phyloP scores from a whole-genome alignment of 2,329 filamentous ascomycete genomes.

The Tolypocladium cylindrosporum region DNA sequence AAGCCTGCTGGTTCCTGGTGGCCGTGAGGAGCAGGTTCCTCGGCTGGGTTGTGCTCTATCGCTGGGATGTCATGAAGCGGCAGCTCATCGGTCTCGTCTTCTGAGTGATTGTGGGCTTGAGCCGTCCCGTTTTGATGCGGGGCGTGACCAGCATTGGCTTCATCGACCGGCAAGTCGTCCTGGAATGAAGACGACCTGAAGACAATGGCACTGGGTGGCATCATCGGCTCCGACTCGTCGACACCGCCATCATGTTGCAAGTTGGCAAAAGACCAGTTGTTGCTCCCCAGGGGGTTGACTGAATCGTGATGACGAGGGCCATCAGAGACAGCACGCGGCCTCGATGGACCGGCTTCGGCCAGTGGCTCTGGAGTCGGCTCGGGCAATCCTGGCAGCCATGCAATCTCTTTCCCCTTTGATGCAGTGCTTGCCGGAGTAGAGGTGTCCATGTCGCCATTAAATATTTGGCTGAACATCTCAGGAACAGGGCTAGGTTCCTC shows the following conservation, averaged over 20 bases:
- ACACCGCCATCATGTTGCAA: slow-evolving; percentile 18
- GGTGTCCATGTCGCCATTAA: neutral
- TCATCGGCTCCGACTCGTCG: neutral
- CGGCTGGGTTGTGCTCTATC: slow-evolving; percentile 3
- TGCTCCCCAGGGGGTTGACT: slow-evolving; percentile 45
- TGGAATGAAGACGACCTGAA: neutral
- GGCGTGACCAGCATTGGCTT: neutral
- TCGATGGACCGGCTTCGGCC: slow-evolving; percentile 12
- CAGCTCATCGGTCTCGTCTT: slow-evolving; percentile 1
- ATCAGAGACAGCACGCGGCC: slow-evolving; percentile 48
- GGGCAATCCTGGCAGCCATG: slow-evolving; percentile 3
- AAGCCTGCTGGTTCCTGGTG: slow-evolving; percentile 12
- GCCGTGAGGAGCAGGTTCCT: slow-evolving; percentile 5
- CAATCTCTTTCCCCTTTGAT: slow-evolving; percentile 17
- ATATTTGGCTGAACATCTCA: neutral
- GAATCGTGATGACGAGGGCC: slow-evolving; percentile 34
- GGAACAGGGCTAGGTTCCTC: neutral
- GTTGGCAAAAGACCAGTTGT: slow-evolving; percentile 49
- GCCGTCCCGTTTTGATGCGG: neutral
- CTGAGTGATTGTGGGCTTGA: neutral
- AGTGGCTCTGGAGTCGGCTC: slow-evolving; percentile 4
- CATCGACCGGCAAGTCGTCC: neutral
- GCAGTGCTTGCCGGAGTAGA: neutral
- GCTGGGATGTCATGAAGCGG: slow-evolving; percentile 2
- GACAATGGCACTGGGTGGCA: neutral